These are phyloP conservation scores for Auxenochlorella pyrenoidosa DNA, from an alignment of 139 green algal species.

Conservation along the genomic window DNA sequence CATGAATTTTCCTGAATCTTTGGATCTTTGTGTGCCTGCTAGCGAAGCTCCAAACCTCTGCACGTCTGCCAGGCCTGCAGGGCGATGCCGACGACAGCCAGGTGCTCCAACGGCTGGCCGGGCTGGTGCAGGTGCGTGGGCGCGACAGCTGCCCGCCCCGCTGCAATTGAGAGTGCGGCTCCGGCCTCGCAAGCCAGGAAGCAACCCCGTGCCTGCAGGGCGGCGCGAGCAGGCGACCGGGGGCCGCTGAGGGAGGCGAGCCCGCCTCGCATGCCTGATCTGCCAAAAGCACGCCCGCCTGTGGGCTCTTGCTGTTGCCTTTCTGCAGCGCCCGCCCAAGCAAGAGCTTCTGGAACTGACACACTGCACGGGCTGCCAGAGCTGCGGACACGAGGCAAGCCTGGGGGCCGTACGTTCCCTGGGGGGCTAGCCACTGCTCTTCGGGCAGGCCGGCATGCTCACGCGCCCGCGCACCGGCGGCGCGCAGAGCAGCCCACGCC, in stretches of 20 bases:
- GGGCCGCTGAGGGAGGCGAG: no score
- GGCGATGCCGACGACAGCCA: not conserved
- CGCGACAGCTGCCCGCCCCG: not conserved
- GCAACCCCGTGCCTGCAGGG: no score
- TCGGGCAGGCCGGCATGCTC: no score
- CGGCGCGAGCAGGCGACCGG: not conserved
- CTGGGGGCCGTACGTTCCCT: no score
- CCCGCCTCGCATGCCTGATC: not conserved
- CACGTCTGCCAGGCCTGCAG: not conserved
- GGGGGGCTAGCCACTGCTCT: no score
- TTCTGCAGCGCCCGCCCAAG: not conserved
- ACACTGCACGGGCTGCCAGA: slow-evolving; percentile 42
- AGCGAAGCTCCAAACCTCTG: no score
- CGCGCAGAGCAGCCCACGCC: no score
- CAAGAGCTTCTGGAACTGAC: slow-evolving; percentile 4
- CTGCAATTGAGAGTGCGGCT: no score
- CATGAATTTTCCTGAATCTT: no score
- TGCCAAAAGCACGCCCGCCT: not conserved
- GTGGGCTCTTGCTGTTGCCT: not conserved
- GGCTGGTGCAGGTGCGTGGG: slow-evolving; percentile 12
- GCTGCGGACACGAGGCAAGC: slow-evolving; percentile 45
- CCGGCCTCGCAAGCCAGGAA: no score
- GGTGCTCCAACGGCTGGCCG: not conserved
- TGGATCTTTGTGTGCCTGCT: no score
- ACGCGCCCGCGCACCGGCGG: no score